Conservation (phyloP, 352 stramenopile genomes). For the Phytophthora hybrid region DNA sequence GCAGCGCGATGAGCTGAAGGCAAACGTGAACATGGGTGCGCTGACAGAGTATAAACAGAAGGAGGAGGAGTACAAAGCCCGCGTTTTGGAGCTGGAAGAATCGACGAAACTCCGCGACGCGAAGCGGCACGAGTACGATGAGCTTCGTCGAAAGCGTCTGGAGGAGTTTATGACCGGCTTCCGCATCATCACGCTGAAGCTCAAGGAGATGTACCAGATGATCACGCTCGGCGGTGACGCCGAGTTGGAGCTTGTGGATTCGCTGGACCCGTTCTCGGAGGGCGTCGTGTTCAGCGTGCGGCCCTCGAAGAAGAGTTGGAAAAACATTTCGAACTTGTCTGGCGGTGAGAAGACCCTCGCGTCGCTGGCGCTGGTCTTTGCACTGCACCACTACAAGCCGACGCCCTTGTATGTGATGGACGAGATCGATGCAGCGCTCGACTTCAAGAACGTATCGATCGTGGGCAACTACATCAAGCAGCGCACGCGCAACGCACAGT, state of each 20-base stretch:
- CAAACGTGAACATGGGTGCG: constrained; percentile 95
- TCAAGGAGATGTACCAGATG: constrained; percentile 99
- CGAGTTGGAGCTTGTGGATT: constrained; percentile 99
- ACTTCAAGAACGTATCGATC: constrained; percentile 99
- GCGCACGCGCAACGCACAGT: constrained; percentile 99
- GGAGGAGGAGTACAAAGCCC: constrained; percentile 94
- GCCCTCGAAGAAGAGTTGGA: constrained; percentile 99
- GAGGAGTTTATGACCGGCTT: constrained; percentile 99
- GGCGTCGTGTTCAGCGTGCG: constrained; percentile 99
- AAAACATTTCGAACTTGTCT: constrained; percentile 99
- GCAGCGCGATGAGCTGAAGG: constrained; percentile 93
- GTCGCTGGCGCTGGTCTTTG: constrained; percentile 99
- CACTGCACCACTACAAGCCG: constrained; percentile 99
- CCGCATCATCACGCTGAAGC: constrained; percentile 98
- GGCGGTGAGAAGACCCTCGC: constrained; percentile 99
- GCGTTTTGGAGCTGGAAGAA: constrained; percentile 95
- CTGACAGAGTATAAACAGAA: constrained; percentile 95
- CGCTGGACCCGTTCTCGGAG: constrained; percentile 99
- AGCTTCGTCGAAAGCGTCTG: constrained; percentile 96
- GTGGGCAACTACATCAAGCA: constrained; percentile 99
- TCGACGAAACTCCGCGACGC: constrained; percentile 93
- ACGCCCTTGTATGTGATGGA: constrained; percentile 99
- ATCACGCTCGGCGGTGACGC: constrained; percentile 97
- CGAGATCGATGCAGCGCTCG: constrained; percentile 93
- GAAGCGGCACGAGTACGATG: constrained; percentile 95